phyloP scores from a whole-genome alignment of 352 stramenopile genomes.

The Phytophthora cactorum region DNA sequence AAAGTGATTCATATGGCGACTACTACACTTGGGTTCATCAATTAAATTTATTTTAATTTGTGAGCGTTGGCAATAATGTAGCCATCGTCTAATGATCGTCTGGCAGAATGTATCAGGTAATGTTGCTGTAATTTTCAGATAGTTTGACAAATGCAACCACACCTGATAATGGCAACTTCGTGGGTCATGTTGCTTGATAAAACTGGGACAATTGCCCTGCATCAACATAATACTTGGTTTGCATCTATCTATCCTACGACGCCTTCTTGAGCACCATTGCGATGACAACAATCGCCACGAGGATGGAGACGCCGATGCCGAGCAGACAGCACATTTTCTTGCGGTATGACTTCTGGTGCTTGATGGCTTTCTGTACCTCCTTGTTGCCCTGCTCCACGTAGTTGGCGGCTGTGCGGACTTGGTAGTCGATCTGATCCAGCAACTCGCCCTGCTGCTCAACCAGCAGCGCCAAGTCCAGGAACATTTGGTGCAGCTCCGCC shows the following conservation, averaged over 20 bases:
- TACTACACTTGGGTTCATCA: background rate
- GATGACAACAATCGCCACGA: slow-evolving; percentile 82
- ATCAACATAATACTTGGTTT: slow-evolving; percentile 1
- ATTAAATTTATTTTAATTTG: no score
- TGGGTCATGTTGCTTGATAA: background rate
- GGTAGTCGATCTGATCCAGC: slow-evolving; percentile 98
- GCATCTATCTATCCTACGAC: slow-evolving; percentile 4
- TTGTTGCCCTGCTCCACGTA: slow-evolving; percentile 98
- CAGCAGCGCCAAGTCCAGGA: slow-evolving; percentile 97
- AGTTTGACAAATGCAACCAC: background rate
- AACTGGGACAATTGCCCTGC: background rate
- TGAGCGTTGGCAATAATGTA: slow-evolving; percentile 2
- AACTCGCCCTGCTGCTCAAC: slow-evolving; percentile 98
- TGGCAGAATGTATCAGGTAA: background rate
- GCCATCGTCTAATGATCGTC: slow-evolving; percentile 7
- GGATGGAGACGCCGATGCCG: slow-evolving; percentile 75
- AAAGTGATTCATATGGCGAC: slow-evolving; percentile 1
- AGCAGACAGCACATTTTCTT: slow-evolving; percentile 97
- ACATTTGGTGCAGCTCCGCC: slow-evolving; percentile 99
- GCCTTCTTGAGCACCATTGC: slow-evolving; percentile 67
- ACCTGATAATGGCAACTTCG: background rate
- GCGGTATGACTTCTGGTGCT: slow-evolving; percentile 95
- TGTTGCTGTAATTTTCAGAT: slow-evolving; percentile 5
- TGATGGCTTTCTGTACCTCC: slow-evolving; percentile 94
- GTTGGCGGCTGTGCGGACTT: slow-evolving; percentile 93